Base-by-base conservation (phyloP, 2,329 filamentous ascomycete species). In the Helminthosporium solani region DNA sequence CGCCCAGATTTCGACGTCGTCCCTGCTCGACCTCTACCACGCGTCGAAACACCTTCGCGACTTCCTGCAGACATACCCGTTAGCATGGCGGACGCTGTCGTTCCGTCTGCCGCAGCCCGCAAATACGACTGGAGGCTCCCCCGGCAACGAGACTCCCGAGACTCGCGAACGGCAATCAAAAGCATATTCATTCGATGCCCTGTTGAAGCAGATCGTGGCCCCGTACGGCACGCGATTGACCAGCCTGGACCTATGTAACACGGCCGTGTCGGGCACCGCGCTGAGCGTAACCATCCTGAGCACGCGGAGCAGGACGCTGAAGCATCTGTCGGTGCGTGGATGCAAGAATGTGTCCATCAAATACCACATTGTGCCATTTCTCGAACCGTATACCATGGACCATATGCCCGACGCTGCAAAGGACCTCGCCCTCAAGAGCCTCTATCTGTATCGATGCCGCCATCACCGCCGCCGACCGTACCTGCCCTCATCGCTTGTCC, bases 301-400 rank as follows among this genome's bases (percentile, higher is more conserved):
- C 50, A 73, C 77, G 33, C 75, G 79, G 23, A 74, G 77, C 45
- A 73, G 76, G 44, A 81, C 78, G 0, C 68, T 84, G 36, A 74
- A 79, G 58, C 80, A 84, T 57, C 71, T 84, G 35, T 83, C 80
- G 1, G 79, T 83, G 38, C 77, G 81, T 18, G 81, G 81, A 16
- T 84, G 81, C 71, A 82, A 83, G 66, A 82, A 84, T 61, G 81
- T 84, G 30, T 83, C 80, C 11, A 75, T 84, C 53, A 84, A 84
- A 60, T 83, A 84, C 59, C 80, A 84, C 58, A 79, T 84, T 49
- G 78, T 83, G 42, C 81, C 81, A 2, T 83, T 81, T 54, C 72
- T 74, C 33, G 70, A 70, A 49, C 64, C 72, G 3, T 70, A 71
- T 71, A 66, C 68, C 3, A 74, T 66, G n/a, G 58, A 61, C 15